Conservation (phyloP, 352 stramenopile species). For the Globisporangium heterothallicum region DNA sequence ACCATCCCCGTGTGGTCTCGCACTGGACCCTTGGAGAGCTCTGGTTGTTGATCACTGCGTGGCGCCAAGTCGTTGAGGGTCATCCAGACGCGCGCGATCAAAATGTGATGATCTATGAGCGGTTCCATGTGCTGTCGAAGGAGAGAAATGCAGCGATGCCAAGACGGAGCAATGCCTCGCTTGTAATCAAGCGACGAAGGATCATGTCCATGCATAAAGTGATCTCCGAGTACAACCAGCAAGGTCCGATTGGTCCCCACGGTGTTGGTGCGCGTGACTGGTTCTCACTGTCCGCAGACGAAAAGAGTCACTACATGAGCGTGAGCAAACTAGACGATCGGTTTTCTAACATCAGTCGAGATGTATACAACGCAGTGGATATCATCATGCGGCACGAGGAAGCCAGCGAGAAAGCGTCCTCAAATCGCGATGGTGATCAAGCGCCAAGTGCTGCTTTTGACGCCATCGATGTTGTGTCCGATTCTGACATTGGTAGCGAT, state of each 20-base stretch:
- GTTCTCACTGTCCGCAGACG: not conserved
- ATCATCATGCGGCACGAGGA: not conserved
- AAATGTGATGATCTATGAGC: not conserved
- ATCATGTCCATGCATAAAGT: not conserved
- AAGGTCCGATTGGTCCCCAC: not conserved
- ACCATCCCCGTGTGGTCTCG: too few relatives aligned
- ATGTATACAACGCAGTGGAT: not conserved
- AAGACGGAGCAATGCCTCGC: not conserved
- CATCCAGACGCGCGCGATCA: not conserved
- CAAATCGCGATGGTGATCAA: too few relatives aligned
- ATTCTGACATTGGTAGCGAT: too few relatives aligned
- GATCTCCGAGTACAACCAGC: constrained; percentile 2
- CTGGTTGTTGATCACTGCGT: constrained; percentile 2
- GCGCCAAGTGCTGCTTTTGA: too few relatives aligned
- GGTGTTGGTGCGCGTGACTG: not conserved
- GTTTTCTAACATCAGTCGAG: not conserved
- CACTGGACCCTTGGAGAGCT: not conserved
- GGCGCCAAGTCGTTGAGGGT: not conserved
- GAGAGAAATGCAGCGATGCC: not conserved
- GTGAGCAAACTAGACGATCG: too few relatives aligned
- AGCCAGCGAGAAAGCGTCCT: too few relatives aligned
- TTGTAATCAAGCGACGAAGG: not conserved
- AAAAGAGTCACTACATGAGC: not conserved
- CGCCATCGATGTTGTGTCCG: too few relatives aligned
- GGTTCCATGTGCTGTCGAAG: not conserved